Evolutionary conservation across 169 alveolate species (phyloP), one percentile per base, ranked within the genome.

Genomic region (Cryptosporidium tyzzeri): DNA sequence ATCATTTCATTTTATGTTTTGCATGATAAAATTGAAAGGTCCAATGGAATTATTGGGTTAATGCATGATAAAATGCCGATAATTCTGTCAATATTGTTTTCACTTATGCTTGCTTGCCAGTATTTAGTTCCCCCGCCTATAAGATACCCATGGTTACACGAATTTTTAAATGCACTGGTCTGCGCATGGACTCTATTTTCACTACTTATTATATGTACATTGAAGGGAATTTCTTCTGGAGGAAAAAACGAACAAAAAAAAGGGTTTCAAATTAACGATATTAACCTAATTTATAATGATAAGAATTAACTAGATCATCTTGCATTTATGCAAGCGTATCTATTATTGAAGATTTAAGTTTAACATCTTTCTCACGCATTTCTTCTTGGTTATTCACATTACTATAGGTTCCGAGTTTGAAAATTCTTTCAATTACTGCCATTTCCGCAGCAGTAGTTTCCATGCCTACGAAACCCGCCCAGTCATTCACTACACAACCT

Each of bases 361-460:
- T 84, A n/a, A 86, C 84, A 73, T 93, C 92, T 23, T 69, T 84
- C 73, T 80, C 89, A 18, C 67, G 69, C 62, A 84, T 86, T 26
- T 85, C 84, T 55, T 91, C 86, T 21, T 93, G 84, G n/a, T 91
- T n/a, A 58, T 92, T 89, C n/a, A 89, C 55, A 44, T 73, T 93
- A 44, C 92, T 58, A 31, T 95, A 93, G 35, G 93, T 91, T 50
- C 96, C 96, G 26, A 97, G 94, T 92, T 97, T 97, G 93, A 97
- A 98, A 18, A 97, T 97, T 45, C 97, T 97, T 92, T 98, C 99
- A 73, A 98, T 94, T 18, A 97, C 97, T 41, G 98, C 96, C 55
- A 98, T 92, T 94, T 98, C 99, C 12, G 99, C 97, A 23, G 99
- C 97, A 26, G 99, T 98, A n/a, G 99, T 98, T 71, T 98, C 99